Conservation (phyloP, 768 basidiomycete genomes). For the Gautieria morchelliformis region DNA sequence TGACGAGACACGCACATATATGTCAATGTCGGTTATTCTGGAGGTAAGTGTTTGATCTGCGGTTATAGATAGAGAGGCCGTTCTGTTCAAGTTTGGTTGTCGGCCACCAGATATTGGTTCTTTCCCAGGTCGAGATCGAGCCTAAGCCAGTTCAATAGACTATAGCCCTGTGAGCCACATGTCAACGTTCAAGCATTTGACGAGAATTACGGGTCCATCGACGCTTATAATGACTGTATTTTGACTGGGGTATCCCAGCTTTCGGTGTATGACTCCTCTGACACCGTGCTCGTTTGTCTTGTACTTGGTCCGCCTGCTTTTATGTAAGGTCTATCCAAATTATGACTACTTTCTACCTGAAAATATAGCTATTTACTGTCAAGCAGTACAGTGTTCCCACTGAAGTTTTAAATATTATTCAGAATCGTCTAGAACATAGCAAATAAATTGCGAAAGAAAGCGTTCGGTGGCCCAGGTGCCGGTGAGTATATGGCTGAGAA, state of each 20-base stretch:
- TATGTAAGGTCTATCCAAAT: neutral
- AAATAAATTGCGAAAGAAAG: no score
- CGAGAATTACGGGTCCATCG: slow-evolving; percentile 40
- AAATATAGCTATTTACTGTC: slow-evolving; percentile 72
- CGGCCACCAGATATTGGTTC: slow-evolving; percentile 50
- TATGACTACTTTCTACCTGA: slow-evolving; percentile 32
- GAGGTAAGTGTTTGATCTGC: slow-evolving; percentile 64
- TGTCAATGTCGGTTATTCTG: neutral
- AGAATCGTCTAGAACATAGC: no score
- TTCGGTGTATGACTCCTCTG: slow-evolving; percentile 63
- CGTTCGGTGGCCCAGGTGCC: no score
- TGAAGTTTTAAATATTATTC: no score
- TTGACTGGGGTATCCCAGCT: slow-evolving; percentile 55
- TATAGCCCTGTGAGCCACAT: slow-evolving; percentile 66
- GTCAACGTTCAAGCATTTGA: no score
- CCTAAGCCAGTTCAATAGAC: slow-evolving; percentile 60
- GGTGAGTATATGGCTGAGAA: no score
- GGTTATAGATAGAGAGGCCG: slow-evolving; percentile 76
- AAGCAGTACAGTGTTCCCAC: slow-evolving; percentile 32
- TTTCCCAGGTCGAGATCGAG: slow-evolving; percentile 48
- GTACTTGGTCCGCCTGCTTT: slow-evolving; percentile 38
- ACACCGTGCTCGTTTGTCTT: slow-evolving; percentile 62
- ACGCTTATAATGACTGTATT: slow-evolving; percentile 64
- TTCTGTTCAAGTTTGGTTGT: slow-evolving; percentile 59
- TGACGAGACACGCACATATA: neutral